Evolutionary conservation across 306 rosid genomes (phyloP).

Genomic region (Cercis canadensis): DNA sequence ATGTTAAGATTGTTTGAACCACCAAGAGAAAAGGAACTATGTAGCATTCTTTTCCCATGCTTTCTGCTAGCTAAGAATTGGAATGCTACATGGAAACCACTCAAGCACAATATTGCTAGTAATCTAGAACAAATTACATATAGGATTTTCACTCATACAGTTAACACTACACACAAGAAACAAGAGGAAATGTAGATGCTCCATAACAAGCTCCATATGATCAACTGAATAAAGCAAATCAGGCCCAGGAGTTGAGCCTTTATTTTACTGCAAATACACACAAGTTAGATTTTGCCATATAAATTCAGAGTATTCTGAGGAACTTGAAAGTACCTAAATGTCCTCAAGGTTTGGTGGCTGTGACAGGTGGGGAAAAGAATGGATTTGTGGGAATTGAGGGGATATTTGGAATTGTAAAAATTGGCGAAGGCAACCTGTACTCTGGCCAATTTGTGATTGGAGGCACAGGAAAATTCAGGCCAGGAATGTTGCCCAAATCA

Average conservation of each 20-base stretch:
- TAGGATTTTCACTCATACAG: slow-evolving; percentile 5
- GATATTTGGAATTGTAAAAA: neutral
- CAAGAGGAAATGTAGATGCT: neutral
- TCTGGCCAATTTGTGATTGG: slow-evolving; percentile 38
- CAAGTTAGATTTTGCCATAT: slow-evolving; percentile 1
- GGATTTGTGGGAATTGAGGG: slow-evolving; percentile 25
- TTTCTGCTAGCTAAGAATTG: neutral
- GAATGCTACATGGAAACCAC: neutral
- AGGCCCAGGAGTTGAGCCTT: slow-evolving; percentile 29
- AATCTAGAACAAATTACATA: neutral
- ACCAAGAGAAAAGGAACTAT: too few relatives aligned
- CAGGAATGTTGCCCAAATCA: neutral
- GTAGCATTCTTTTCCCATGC: neutral
- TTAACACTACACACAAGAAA: neutral
- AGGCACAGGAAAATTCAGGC: slow-evolving; percentile 2
- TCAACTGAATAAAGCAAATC: neutral
- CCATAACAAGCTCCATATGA: neutral
- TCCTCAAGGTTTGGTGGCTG: slow-evolving; percentile 40
- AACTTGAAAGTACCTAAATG: slow-evolving; percentile 11
- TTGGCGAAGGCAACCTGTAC: slow-evolving; percentile 44
- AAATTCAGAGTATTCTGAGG: neutral
- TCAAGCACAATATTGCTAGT: neutral
- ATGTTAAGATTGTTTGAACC: neutral
- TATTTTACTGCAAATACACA: slow-evolving; percentile 25
- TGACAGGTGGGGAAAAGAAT: slow-evolving; percentile 40